phyloP scores from a whole-genome alignment of 75 land plant species.

The Pseudotsuga menziesii region DNA sequence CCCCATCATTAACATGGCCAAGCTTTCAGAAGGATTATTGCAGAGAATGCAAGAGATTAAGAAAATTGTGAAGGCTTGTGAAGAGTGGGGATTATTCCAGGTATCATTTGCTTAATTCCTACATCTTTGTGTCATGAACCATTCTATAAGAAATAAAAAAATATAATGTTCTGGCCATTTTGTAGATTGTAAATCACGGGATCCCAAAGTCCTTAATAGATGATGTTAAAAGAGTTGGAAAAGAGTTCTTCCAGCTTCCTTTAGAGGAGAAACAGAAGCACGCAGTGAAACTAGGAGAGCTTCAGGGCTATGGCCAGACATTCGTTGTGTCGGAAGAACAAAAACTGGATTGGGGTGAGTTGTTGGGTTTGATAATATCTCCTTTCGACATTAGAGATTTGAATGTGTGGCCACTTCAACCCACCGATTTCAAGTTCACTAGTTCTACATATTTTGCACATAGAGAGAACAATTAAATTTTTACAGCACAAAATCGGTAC shows the following conservation, averaged over 20 bases:
- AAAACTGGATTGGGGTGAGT: neutral
- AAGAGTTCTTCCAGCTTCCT: slow-evolving; percentile 32
- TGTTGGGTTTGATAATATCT: neutral
- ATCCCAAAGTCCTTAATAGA: neutral
- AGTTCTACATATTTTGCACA: too few relatives aligned
- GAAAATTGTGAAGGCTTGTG: slow-evolving; percentile 1
- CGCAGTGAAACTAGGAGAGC: neutral
- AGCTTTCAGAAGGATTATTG: neutral
- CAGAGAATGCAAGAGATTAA: neutral
- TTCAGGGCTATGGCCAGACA: slow-evolving; percentile 36
- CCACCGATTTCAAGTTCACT: neutral
- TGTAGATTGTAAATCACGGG: neutral
- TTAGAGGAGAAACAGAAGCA: slow-evolving; percentile 20
- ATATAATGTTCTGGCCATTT: too few relatives aligned
- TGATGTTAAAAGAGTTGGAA: slow-evolving; percentile 7
- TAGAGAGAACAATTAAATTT: too few relatives aligned
- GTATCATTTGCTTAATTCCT: neutral
- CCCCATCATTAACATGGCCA: slow-evolving; percentile 4
- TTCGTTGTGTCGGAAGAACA: slow-evolving; percentile 8
- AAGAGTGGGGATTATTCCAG: slow-evolving; percentile 4
- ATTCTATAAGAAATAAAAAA: too few relatives aligned
- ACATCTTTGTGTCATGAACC: too few relatives aligned
- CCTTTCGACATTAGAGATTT: neutral
- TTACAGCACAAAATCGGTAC: too few relatives aligned
- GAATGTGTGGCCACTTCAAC: neutral